phyloP scores from a whole-genome alignment of 768 basidiomycete genomes.

The Thelephora ganbajun region DNA sequence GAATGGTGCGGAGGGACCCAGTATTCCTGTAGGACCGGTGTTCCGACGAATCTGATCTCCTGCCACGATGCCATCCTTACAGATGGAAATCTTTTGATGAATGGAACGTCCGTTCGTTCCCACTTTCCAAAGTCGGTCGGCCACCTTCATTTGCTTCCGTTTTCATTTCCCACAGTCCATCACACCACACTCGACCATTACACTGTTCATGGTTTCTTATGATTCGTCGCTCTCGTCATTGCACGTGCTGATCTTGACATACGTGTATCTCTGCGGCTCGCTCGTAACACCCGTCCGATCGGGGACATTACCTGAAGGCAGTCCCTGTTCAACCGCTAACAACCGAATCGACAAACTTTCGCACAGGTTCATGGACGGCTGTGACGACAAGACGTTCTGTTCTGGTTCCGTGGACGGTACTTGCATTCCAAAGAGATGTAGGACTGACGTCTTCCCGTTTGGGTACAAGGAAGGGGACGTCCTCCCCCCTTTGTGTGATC shows the following conservation, averaged over 20 bases:
- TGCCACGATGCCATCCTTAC: too few relatives aligned
- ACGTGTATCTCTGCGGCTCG: too few relatives aligned
- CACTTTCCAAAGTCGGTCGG: too few relatives aligned
- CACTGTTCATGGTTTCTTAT: neutral
- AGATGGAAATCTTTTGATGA: too few relatives aligned
- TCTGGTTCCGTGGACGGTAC: constrained; percentile 21
- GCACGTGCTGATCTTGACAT: too few relatives aligned
- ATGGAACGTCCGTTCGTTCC: too few relatives aligned
- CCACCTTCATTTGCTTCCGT: neutral
- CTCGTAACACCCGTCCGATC: too few relatives aligned
- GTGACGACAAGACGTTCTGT: constrained; percentile 46
- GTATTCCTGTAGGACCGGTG: too few relatives aligned
- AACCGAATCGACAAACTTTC: constrained; percentile 39
- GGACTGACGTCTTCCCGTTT: constrained; percentile 48
- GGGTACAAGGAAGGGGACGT: constrained; percentile 23
- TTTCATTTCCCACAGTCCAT: neutral
- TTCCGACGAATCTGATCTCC: too few relatives aligned
- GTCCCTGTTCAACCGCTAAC: constrained; percentile 27
- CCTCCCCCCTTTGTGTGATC: constrained; percentile 39
- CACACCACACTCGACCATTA: too few relatives aligned
- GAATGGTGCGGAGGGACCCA: too few relatives aligned
- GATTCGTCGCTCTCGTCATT: too few relatives aligned
- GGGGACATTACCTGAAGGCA: neutral
- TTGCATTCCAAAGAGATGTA: constrained; percentile 40
- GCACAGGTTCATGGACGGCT: constrained; percentile 47